Evolutionary conservation across 768 basidiomycete species (phyloP).

Genomic region (Leccinellum albellum): DNA sequence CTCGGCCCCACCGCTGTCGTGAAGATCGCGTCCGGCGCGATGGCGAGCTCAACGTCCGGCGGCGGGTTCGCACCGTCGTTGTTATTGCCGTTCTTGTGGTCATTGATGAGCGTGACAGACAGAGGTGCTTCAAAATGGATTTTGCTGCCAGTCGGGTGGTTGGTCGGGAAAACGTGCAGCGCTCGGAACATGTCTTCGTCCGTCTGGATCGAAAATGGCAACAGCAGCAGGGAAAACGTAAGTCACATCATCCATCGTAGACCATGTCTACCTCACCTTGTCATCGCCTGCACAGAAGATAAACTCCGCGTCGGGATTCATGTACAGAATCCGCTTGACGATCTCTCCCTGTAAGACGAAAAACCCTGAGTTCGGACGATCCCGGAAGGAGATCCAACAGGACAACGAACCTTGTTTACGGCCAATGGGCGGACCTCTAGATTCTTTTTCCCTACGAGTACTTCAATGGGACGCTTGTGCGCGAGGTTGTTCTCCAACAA

Average conservation of each 20-base stretch:
- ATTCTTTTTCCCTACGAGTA: conserved; percentile 97
- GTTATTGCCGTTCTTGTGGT: conserved; percentile 8
- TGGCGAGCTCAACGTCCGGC: conserved; percentile 55
- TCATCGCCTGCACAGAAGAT: conserved; percentile 98
- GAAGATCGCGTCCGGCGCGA: conserved; percentile 73
- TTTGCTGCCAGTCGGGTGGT: conserved; percentile 30
- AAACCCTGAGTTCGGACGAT: background rate
- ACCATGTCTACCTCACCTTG: conserved; percentile 52
- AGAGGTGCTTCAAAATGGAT: conserved; percentile 56
- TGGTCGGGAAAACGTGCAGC: conserved; percentile 56
- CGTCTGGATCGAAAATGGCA: conserved; percentile 46
- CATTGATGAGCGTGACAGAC: conserved; percentile 39
- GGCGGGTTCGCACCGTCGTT: conserved; percentile 25
- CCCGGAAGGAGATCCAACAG: background rate
- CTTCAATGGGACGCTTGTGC: conserved; percentile 92
- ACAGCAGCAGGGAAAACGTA: conserved; percentile 1
- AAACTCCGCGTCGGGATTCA: conserved; percentile 91
- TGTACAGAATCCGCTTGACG: conserved; percentile 89
- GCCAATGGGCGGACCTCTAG: conserved; percentile 94
- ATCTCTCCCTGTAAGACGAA: conserved; percentile 69
- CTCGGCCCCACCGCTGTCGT: conserved; percentile 92
- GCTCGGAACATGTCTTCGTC: conserved; percentile 99
- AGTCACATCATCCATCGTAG: background rate
- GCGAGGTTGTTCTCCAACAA: conserved; percentile 91
- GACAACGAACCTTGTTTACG: conserved; percentile 71